A percentile compares a stretch with the other conserved stretches of the same genome.
Evolutionary conservation across 2,329 filamentous ascomycete species (phyloP).

Genomic region (Colletotrichum caudatum): DNA sequence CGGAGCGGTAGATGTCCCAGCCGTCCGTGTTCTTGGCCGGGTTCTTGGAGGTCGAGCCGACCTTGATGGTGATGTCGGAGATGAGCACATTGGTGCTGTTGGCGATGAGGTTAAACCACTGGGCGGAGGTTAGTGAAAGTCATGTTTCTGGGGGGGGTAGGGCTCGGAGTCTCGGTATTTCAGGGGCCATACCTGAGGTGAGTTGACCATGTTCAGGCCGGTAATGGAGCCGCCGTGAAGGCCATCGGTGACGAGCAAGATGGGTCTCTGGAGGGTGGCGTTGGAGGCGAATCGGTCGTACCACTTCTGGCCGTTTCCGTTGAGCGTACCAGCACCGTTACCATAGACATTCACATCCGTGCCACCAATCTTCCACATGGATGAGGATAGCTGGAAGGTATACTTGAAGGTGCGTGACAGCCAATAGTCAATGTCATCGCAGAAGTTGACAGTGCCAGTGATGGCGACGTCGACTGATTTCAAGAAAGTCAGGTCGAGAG

Average conservation of each 20-base stretch:
- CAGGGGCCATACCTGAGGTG: conserved; percentile 50
- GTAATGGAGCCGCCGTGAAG: conserved; percentile 69
- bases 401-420: conserved; percentile 72
- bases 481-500: conserved; percentile 74
- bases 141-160: conserved; percentile 11
- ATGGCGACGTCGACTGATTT: conserved; percentile 71
- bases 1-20: conserved; percentile 73
- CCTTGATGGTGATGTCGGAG: conserved; percentile 71
- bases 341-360: conserved; percentile 73
- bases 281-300: conserved; percentile 71
- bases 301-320: conserved; percentile 75
- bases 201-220: conserved; percentile 71
- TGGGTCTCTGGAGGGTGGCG: conserved; percentile 68
- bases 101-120: conserved; percentile 68
- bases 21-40: conserved; percentile 75
- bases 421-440: conserved; percentile 77
- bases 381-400: conserved; percentile 72
- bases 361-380: conserved; percentile 51
- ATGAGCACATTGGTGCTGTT: conserved; percentile 75
- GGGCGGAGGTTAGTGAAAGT: not conserved
- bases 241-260: conserved; percentile 68
- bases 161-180: not conserved
- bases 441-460: conserved; percentile 70
- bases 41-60: conserved; percentile 64
- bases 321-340: conserved; percentile 56